Conservation (phyloP, 805 yeast species). For the Suhomyces sp. region DNA sequence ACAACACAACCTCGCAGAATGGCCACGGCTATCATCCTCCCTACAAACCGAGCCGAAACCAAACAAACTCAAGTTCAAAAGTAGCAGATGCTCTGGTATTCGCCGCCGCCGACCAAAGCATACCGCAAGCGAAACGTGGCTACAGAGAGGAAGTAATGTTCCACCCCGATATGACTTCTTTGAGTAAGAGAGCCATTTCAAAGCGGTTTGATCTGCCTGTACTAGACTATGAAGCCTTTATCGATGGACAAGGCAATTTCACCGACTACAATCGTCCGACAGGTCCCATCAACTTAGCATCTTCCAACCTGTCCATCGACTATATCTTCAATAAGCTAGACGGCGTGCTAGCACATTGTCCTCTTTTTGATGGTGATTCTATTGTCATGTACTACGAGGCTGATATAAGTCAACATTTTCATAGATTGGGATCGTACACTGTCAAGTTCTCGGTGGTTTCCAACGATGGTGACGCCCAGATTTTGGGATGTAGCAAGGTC, state of each 20-base stretch:
- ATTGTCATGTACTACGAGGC: constrained; percentile 39
- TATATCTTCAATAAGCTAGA: constrained; percentile 7
- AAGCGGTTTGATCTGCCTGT: too few relatives aligned
- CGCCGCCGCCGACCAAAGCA: background rate
- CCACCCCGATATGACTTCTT: too few relatives aligned
- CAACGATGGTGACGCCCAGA: constrained; percentile 32
- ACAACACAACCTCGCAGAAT: background rate
- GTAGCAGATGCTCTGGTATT: too few relatives aligned
- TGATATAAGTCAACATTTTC: constrained; percentile 37
- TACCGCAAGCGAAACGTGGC: too few relatives aligned
- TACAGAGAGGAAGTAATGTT: too few relatives aligned
- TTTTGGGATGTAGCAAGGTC: constrained; percentile 49
- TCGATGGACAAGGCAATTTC: constrained; percentile 1
- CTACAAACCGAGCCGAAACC: too few relatives aligned
- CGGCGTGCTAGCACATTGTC: constrained; percentile 28
- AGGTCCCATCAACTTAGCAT: constrained; percentile 7
- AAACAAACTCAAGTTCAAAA: too few relatives aligned
- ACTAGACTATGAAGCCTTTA: too few relatives aligned
- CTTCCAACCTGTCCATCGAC: constrained; percentile 10
- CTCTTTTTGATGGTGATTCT: constrained; percentile 38
- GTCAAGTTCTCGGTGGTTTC: constrained; percentile 42
- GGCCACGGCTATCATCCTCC: too few relatives aligned
- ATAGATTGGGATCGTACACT: constrained; percentile 46
- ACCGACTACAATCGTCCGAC: background rate
- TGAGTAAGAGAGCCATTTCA: too few relatives aligned